Percentiles rank a stretch among this genome's conserved stretches.
These are phyloP conservation scores for Scheffersomyces illinoinensis DNA, from an alignment of 1,139 yeast genomes.

Conservation along the genomic window DNA sequence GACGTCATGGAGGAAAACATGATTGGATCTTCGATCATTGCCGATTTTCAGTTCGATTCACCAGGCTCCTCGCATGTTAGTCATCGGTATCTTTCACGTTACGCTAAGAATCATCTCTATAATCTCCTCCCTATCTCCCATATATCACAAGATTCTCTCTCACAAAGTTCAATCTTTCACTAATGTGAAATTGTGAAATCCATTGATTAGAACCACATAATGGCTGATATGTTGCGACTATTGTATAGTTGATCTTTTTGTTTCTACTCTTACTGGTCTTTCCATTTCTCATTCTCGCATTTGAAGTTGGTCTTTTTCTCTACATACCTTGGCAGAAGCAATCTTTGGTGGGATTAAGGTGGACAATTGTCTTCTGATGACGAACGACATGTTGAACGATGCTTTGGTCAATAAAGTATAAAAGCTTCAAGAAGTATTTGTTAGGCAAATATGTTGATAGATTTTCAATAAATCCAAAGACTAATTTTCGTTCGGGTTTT, in stretches of 20 bases:
- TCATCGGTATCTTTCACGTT: not conserved
- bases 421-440: not conserved
- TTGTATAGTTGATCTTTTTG: not conserved
- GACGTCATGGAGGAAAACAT: no score
- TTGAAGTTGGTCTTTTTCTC: not conserved
- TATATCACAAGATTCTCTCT: no score
- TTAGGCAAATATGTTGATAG: not conserved
- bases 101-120: not conserved
- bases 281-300: not conserved
- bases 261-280: not conserved
- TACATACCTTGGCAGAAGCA: conserved; percentile 88
- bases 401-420: not conserved
- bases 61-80: not conserved
- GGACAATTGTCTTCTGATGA: conserved; percentile 90
- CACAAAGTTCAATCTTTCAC: no score
- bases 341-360: conserved; percentile 98
- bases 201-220: no score
- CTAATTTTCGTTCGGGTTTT: conserved; percentile 1
- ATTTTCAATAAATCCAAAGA: not conserved
- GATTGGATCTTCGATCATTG: no score
- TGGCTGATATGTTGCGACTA: not conserved
- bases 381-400: conserved; percentile 62
- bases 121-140: not conserved
- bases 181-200: no score
- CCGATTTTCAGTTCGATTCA: not conserved